These are phyloP conservation scores for Pezicula rhizophila DNA, from an alignment of 2,329 filamentous ascomycete genomes.

Conservation along the genomic window DNA sequence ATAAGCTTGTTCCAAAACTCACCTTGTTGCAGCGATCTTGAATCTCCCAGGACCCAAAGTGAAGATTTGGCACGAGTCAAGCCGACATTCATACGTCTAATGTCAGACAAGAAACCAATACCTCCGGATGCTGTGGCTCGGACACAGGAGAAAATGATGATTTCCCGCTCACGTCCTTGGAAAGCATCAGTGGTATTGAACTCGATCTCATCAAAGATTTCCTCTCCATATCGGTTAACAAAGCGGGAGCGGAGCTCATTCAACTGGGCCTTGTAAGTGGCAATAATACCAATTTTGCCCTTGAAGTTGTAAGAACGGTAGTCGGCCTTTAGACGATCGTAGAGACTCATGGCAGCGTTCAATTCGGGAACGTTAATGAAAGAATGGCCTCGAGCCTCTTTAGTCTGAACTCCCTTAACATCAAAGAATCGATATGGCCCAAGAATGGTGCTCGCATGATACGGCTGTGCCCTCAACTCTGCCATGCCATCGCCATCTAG, in stretches of 20 bases:
- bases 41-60: slow-evolving; percentile 93
- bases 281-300: slow-evolving; percentile 92
- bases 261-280: slow-evolving; percentile 93
- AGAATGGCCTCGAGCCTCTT: slow-evolving; percentile 78
- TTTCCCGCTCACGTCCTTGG: slow-evolving; percentile 91
- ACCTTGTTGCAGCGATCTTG: slow-evolving; percentile 76
- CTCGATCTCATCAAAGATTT: slow-evolving; percentile 73
- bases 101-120: slow-evolving; percentile 97
- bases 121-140: slow-evolving; percentile 87
- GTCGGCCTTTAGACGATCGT: slow-evolving; percentile 70
- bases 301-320: slow-evolving; percentile 63
- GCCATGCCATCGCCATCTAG: slow-evolving; percentile 83
- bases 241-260: slow-evolving; percentile 75
- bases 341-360: slow-evolving; percentile 79
- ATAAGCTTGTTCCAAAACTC: slow-evolving; percentile 88
- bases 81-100: slow-evolving; percentile 98
- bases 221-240: slow-evolving; percentile 62
- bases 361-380: slow-evolving; percentile 85
- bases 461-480: slow-evolving; percentile 66
- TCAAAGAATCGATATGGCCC: slow-evolving; percentile 97
- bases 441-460: slow-evolving; percentile 77
- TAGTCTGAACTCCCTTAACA: slow-evolving; percentile 79
- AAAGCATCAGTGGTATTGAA: slow-evolving; percentile 99
- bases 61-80: slow-evolving; percentile 94
- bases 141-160: slow-evolving; percentile 99